Percentiles rank a stretch among this genome's conserved stretches.
Evolutionary conservation across 331 rosid genomes (phyloP).

Genomic region (Dryas integrifolia): DNA sequence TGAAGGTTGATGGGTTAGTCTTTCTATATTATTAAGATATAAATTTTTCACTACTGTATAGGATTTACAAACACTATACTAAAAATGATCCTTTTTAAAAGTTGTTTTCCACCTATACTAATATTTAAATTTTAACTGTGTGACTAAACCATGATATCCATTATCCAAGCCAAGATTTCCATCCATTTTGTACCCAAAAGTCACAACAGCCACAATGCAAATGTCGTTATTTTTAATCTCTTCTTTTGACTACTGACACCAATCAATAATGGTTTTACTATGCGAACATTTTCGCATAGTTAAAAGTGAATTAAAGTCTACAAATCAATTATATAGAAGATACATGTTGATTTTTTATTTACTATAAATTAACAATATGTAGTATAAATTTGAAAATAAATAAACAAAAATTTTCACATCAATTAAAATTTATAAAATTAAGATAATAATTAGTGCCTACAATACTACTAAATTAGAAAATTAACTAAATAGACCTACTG

Average conservation of each 20-base stretch:
- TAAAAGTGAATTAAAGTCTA: not conserved
- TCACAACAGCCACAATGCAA: not conserved
- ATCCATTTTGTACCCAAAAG: not conserved
- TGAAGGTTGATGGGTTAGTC: too few relatives aligned
- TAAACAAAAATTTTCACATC: not conserved
- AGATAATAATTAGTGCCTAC: too few relatives aligned
- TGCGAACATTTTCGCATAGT: not conserved
- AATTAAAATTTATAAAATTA: too few relatives aligned
- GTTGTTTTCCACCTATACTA: conserved; percentile 16
- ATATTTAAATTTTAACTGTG: not conserved
- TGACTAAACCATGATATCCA: not conserved
- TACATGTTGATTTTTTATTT: too few relatives aligned
- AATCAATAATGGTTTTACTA: not conserved
- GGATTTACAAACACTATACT: too few relatives aligned
- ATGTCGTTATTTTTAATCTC: too few relatives aligned
- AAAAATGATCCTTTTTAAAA: not conserved
- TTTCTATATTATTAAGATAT: too few relatives aligned
- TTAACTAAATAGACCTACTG: too few relatives aligned
- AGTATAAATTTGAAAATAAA: not conserved
- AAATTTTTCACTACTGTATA: too few relatives aligned
- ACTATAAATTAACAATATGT: too few relatives aligned
- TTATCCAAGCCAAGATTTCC: not conserved
- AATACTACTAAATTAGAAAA: too few relatives aligned
- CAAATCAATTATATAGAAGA: too few relatives aligned
- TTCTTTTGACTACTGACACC: not conserved